Percentiles rank a stretch among this genome's conserved stretches.
Evolutionary conservation across 176 grass and related monocot genomes (phyloP).

Genomic region (Microstegium vimineum): DNA sequence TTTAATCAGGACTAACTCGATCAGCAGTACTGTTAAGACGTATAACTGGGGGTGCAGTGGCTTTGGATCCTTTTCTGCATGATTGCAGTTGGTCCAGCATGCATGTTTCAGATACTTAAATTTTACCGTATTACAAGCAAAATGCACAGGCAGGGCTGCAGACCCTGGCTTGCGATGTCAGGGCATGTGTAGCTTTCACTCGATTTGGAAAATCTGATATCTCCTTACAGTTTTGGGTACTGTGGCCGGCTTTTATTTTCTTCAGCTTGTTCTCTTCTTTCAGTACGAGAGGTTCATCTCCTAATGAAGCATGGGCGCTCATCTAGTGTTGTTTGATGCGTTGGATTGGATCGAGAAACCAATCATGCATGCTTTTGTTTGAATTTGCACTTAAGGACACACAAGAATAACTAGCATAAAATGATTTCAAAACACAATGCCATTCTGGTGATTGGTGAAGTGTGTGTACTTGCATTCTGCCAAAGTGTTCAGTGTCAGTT

Average conservation of each 20-base stretch:
- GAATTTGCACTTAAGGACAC: not conserved
- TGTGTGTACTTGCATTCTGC: not conserved
- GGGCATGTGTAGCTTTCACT: not conserved
- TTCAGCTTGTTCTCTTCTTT: not conserved
- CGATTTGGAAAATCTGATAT: not conserved
- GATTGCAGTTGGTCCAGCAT: slow-evolving; percentile 2
- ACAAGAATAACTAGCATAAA: not conserved
- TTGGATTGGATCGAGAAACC: too few species aligned
- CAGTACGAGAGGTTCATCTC: not conserved
- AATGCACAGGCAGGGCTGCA: not conserved
- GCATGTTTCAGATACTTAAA: slow-evolving; percentile 17
- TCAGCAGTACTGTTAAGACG: not conserved
- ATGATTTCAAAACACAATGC: not conserved
- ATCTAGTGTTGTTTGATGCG: too few species aligned
- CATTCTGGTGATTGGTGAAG: not conserved
- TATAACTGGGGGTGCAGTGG: not conserved
- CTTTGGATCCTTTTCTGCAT: slow-evolving; percentile 26
- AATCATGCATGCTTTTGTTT: not conserved
- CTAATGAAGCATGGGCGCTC: not conserved
- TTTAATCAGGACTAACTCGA: not conserved
- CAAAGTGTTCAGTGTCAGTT: not conserved
- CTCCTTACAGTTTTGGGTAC: not conserved
- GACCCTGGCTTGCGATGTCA: slow-evolving; percentile 9
- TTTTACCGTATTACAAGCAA: not conserved
- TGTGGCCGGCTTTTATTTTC: too few species aligned